Evolutionary conservation across 1,139 yeast species (phyloP), one percentile per base, ranked within the genome.

Genomic region (Sporopachydermia cereana): DNA sequence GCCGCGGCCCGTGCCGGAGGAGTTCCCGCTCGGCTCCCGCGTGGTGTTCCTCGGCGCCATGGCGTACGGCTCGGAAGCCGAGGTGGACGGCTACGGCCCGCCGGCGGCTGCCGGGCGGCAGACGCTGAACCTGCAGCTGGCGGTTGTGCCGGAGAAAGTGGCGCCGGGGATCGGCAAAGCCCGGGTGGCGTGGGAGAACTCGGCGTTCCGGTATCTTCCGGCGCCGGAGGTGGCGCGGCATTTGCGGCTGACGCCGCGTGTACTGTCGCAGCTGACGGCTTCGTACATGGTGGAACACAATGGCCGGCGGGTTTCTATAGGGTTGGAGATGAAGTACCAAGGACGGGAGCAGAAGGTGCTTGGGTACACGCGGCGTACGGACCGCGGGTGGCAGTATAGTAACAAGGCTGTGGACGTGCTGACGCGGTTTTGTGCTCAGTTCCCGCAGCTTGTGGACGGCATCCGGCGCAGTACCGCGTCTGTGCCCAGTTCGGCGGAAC

Each of bases 51-150:
- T 91, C 50, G 95, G 97, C 36, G 88, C 83, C 36, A 78, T 79
- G 63, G 94, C 89, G 2, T 91, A 85, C 58, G 98, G 98, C 44
- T 74, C 86, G 24, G 83, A 94, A 44, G 89, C 93, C 14, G 71
- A 71, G 22, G 75, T 91, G 44, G 77, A 72, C 45, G 95, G 85
- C 0, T 74, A 77, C 50, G 62, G 61, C 23, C 9, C 18, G n/a
- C 7, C 9, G 17, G 18, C 12, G 22, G 39, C 39, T 7, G 22
- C 5, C 5, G n/a, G 39, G 9, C 18, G 39, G 9, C 14, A 27
- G 30, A 34, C 68, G 21, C 63, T 63, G 12, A 66, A 72, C 43
- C 63, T 77, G 47, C 76, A 75, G 48, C 62, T 81, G 47, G 72
- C 78, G 45, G 74, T 82, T 20, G 64, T 67, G 46, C 67, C 72